These are phyloP conservation scores for Fusarium luffae DNA, from an alignment of 2,329 filamentous ascomycete genomes.

Conservation along the genomic window DNA sequence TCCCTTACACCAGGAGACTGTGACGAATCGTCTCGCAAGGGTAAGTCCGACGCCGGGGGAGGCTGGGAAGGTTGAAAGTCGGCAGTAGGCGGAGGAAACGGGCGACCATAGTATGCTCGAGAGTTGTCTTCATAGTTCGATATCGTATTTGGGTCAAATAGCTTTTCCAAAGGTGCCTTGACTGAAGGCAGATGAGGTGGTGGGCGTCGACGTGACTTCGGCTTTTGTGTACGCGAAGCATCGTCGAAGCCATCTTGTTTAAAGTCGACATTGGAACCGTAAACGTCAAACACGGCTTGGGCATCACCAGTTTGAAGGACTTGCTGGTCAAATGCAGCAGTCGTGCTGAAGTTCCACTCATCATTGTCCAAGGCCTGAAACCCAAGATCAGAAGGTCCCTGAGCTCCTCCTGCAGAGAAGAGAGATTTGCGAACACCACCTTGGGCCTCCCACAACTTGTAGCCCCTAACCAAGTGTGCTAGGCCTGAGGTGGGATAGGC, in stretches of 20 bases:
- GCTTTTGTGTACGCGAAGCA: conserved; percentile 64
- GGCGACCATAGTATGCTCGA: conserved; percentile 67
- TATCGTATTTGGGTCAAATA: conserved; percentile 74
- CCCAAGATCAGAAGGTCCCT: conserved; percentile 59
- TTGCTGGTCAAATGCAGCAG: conserved; percentile 70
- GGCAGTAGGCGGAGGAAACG: conserved; percentile 51
- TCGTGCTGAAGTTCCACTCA: conserved; percentile 76
- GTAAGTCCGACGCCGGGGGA: conserved; percentile 60
- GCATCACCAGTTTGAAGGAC: conserved; percentile 64
- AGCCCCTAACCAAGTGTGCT: conserved; percentile 74
- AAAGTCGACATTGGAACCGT: conserved; percentile 69
- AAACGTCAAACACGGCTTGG: conserved; percentile 70
- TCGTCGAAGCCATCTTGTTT: conserved; percentile 58
- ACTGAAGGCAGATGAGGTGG: conserved; percentile 68
- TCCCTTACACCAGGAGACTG: conserved; percentile 65
- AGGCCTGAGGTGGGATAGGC: conserved; percentile 73
- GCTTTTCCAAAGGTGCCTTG: conserved; percentile 70
- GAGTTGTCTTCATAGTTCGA: conserved; percentile 74
- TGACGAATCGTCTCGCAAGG: conserved; percentile 66
- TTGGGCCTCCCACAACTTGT: conserved; percentile 79
- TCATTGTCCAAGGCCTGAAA: conserved; percentile 63
- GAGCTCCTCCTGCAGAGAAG: conserved; percentile 69
- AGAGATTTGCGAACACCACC: conserved; percentile 76
- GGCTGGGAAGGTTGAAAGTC: conserved; percentile 61
- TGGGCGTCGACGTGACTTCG: conserved; percentile 65